Evolutionary conservation across 1,139 yeast species (phyloP).

Genomic region (Yamadazyma aaseri): DNA sequence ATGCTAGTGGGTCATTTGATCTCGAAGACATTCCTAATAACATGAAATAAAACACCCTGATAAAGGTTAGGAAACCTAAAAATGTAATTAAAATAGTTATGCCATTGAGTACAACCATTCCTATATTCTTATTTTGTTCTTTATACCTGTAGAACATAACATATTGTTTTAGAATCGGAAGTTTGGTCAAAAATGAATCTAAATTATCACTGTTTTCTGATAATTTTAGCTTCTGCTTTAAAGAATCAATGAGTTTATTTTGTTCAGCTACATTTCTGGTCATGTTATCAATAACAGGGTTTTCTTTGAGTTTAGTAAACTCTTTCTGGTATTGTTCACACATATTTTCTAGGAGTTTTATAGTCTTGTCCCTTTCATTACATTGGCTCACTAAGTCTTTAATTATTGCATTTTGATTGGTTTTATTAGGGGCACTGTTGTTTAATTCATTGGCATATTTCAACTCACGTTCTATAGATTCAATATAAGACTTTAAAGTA

Average conservation of each 20-base stretch:
- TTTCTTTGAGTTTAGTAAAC: conserved; percentile 16
- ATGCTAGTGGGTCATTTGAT: conserved; percentile 7
- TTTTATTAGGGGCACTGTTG: neutral
- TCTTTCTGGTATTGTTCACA: conserved; percentile 26
- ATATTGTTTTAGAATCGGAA: conserved; percentile 37
- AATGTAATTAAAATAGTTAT: conserved; percentile 24
- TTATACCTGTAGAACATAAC: conserved; percentile 27
- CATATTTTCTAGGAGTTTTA: conserved; percentile 20
- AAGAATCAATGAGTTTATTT: conserved; percentile 20
- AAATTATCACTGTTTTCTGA: conserved; percentile 9
- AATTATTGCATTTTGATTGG: conserved; percentile 5
- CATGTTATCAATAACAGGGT: conserved; percentile 18
- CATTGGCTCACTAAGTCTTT: conserved; percentile 14
- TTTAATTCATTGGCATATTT: neutral
- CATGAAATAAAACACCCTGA: conserved; percentile 17
- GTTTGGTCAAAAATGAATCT: conserved; percentile 19
- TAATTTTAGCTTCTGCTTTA: conserved; percentile 22
- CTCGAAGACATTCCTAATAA: neutral
- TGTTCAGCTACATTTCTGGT: conserved; percentile 21
- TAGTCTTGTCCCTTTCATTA: conserved; percentile 22
- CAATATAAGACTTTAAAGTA: conserved; percentile 20
- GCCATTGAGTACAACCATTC: conserved; percentile 21
- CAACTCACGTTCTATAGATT: conserved; percentile 20
- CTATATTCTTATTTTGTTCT: conserved; percentile 22
- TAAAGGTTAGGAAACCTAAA: conserved; percentile 15